Evolutionary conservation across 352 stramenopile genomes (phyloP).

Genomic region (Phytophthora tentaculata): DNA sequence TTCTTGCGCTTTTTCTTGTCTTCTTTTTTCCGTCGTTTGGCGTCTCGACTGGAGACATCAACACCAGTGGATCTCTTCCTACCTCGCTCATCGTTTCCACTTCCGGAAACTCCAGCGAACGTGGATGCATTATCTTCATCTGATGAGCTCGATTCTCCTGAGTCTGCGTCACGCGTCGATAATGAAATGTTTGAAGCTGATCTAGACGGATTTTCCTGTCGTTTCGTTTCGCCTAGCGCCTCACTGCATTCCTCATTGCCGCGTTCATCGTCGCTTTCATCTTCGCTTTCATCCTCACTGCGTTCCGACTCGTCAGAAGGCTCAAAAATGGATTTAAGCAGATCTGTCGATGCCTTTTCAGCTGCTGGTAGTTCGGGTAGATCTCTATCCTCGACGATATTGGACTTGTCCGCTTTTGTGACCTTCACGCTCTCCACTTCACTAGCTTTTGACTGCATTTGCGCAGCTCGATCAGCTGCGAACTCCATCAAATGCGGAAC

Average conservation of each 20-base stretch:
- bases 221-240: background rate
- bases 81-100: constrained; percentile 4
- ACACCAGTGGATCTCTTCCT: constrained; percentile 22
- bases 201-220: background rate
- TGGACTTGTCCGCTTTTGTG: background rate
- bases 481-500: constrained; percentile 75
- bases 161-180: constrained; percentile 1
- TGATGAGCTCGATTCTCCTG: constrained; percentile 27
- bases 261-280: constrained; percentile 34
- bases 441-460: background rate
- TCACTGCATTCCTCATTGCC: constrained; percentile 10
- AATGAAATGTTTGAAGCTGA: background rate
- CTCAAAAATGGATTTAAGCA: constrained; percentile 88
- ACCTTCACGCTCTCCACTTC: constrained; percentile 1
- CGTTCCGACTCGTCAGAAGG: constrained; percentile 62
- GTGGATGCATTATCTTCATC: constrained; percentile 21
- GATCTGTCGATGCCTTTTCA: constrained; percentile 49
- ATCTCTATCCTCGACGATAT: constrained; percentile 23
- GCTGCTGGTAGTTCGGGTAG: constrained; percentile 47
- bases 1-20: constrained; percentile 43
- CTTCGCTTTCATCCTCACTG: constrained; percentile 52
- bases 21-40: constrained; percentile 24
- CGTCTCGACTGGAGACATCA: constrained; percentile 6
- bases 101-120: background rate
- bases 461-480: constrained; percentile 45